Percentiles rank a stretch among this genome's conserved stretches.
Conservation (phyloP, 305 asterid genomes). For the Fraxinus ornus region DNA sequence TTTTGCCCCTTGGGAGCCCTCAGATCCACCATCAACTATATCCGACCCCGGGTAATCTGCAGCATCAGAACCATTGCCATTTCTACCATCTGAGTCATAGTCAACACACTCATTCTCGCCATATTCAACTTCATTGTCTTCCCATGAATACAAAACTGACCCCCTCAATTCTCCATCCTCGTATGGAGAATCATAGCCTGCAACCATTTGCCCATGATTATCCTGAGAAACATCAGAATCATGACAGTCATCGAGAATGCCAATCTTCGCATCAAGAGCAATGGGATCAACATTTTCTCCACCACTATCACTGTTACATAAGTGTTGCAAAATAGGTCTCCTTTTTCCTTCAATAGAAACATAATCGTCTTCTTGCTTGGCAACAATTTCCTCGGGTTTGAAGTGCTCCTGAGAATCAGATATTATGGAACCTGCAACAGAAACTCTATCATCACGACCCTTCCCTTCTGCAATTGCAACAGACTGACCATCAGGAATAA, state of each 20-base stretch:
- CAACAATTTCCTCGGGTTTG: slow-evolving; percentile 22
- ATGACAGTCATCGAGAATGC: slow-evolving; percentile 30
- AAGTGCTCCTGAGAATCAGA: slow-evolving; percentile 24
- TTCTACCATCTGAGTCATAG: slow-evolving; percentile 79
- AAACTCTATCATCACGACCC: slow-evolving; percentile 29
- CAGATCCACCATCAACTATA: slow-evolving; percentile 63
- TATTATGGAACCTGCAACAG: slow-evolving; percentile 25
- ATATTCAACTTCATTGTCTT: slow-evolving; percentile 49
- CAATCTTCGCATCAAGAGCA: slow-evolving; percentile 34
- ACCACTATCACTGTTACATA: slow-evolving; percentile 36
- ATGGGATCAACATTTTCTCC: slow-evolving; percentile 30
- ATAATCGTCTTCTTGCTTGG: slow-evolving; percentile 28
- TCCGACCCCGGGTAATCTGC: slow-evolving; percentile 53
- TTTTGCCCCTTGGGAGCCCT: slow-evolving; percentile 47
- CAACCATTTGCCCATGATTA: slow-evolving; percentile 31
- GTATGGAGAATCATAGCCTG: slow-evolving; percentile 78
- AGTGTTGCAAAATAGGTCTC: slow-evolving; percentile 27
- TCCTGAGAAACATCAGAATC: slow-evolving; percentile 43
- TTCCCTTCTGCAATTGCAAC: slow-evolving; percentile 25
- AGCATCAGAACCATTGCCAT: slow-evolving; percentile 52
- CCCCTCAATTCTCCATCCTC: slow-evolving; percentile 94
- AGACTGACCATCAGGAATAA: slow-evolving; percentile 30
- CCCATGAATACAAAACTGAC: slow-evolving; percentile 53
- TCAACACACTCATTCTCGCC: slow-evolving; percentile 57
- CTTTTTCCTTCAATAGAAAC: slow-evolving; percentile 27